Evolutionary conservation across 2,329 filamentous ascomycete genomes (phyloP), one percentile per base, ranked within the genome.

Genomic region (Metarhizium humberi): DNA sequence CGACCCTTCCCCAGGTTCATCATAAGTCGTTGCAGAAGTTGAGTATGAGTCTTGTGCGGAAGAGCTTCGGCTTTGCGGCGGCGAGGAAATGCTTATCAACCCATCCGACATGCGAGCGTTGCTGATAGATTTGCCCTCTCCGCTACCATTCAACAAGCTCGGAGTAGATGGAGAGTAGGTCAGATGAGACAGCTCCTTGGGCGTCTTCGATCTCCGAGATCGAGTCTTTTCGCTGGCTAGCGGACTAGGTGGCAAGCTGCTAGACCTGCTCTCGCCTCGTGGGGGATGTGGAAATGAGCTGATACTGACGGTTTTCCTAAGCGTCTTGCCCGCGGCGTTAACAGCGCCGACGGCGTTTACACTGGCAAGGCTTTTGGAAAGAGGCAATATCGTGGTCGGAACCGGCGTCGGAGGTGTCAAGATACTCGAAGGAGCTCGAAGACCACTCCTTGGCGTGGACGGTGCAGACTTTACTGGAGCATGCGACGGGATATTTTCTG

Each of bases 251-350:
- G 81, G 88, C 55, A 84, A 75, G 71, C 79, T 90, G 63, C 74
- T 74, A 50, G 76, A 73, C 60, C 80, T 78, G 54, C 73, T 78
- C 54, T 80, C 78, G 50, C 84, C 82, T 61, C 85, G 85, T 14
- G 92, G 92, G 14, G 92, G 92, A 60, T 95, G 88, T 34, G 92
- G 92, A 66, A 97, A 96, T 1, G 90, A 86, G 67, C 92, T 92
- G 66, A 96, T 95, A 77, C 92, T 96, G 65, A 95, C 87, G 1
- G 88, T 88, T 72, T 95, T 95, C 59, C 91, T 84, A 55, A 96
- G 72, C 1, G 85, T 83, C 69, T 86, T 92, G 30, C 84, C 82
- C 5, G 81, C 75, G 36, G 75, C 75, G 58, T 81, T 84, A 14
- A 83, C 75, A 36, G 75, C 75, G 58, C 81, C 84, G 14, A 83